Base-by-base conservation (phyloP, 2,329 filamentous ascomycete genomes). In the Colletotrichum shisoi region DNA sequence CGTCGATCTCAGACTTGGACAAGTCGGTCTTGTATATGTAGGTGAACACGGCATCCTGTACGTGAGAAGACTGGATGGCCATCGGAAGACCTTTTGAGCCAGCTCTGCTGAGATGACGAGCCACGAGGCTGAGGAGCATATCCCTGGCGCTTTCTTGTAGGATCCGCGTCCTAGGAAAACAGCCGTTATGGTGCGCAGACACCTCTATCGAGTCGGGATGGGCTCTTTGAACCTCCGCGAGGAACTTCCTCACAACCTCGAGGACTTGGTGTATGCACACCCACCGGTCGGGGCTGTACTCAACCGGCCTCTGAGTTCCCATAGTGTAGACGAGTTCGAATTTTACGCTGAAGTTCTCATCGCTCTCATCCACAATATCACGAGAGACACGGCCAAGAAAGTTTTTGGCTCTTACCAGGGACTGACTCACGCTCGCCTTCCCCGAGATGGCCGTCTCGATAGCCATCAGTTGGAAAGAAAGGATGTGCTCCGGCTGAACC, bases 261-360 rank as follows among this genome's bases (percentile, higher is more conserved):
- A 91, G 73, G 0, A 91, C 70, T 1, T 82, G 71, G 44, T 90
- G 84, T 1, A 87, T 80, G 0, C 85, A 69, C 0, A 71, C 70
- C 89, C 88, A 91, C 4, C 89, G 77, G 2, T 83, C 74, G 0
- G 85, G 84, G 52, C 81, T 81, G 12, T 82, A 76, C 5, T 89
- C 84, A 0, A 89, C 77, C 0, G 81, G 70, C 1, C 73, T 71
- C 64, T 88, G 84, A 0, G 73, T 67, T 0, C 87, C 88, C 70
- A 89, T 83, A 0, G 87, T 89, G 64, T 91, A 90, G 1, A 90
- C 79, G 0, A 90, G 74, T 71, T 91, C 86, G 45, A 88, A 89
- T 53, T 84, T 85, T 4, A 83, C 80, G 49, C 81, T 85, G 49
- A 90, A 84, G 61, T 85, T 86, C 63, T 90, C 87, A 54, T 91